These are phyloP conservation scores for Trichophyton schoenleinii DNA, from an alignment of 2,329 filamentous ascomycete genomes.

Conservation along the genomic window DNA sequence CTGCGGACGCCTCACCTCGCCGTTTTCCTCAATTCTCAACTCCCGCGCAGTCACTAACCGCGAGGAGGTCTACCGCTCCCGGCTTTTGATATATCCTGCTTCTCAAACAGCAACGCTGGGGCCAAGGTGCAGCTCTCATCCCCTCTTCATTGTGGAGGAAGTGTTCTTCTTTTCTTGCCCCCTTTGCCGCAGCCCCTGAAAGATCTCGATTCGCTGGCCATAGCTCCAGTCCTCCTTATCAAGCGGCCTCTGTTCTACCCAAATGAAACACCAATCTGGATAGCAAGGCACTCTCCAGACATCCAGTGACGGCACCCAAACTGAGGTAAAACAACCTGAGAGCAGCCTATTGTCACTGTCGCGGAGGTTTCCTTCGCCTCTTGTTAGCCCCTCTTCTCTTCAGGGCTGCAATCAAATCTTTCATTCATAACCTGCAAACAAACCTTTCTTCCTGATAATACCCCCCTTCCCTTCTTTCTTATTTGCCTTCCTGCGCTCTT, in stretches of 20 bases:
- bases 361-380: conserved; percentile 1
- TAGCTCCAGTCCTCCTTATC: neutral
- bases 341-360: neutral
- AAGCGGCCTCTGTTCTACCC: neutral
- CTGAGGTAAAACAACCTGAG: conserved; percentile 1
- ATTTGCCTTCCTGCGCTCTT: neutral
- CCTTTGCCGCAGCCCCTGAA: neutral
- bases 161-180: neutral
- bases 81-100: neutral
- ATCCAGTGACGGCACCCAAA: neutral
- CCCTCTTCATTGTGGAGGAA: neutral
- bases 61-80: neutral
- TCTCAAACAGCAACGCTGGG: neutral
- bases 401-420: neutral
- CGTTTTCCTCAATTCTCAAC: neutral
- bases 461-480: neutral
- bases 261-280: conserved; percentile 1
- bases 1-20: neutral
- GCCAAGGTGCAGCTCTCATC: neutral
- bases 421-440: conserved; percentile 6
- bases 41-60: neutral
- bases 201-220: neutral
- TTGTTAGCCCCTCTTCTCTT: neutral
- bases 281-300: neutral
- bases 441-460: neutral